A percentile compares a stretch with the other conserved stretches of the same genome.
Conservation (phyloP, 352 stramenopile species). For the Pythium aquatile region DNA sequence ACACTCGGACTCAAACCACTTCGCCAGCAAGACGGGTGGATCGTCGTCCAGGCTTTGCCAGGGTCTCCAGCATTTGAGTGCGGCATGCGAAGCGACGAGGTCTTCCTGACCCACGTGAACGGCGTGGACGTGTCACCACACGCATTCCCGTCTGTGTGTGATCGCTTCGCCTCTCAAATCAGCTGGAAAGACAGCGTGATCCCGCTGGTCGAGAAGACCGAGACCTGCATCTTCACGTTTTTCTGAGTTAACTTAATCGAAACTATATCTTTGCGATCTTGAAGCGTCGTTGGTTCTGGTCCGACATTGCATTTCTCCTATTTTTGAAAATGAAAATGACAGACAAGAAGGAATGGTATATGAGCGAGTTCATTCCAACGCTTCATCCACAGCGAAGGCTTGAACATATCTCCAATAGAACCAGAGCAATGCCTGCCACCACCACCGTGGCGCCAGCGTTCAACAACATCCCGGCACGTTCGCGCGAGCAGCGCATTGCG, state of each 20-base stretch:
- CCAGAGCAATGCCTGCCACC: constrained; percentile 2
- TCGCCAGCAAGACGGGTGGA: constrained; percentile 74
- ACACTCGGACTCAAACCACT: constrained; percentile 66
- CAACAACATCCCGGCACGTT: constrained; percentile 79
- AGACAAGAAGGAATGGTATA: background rate
- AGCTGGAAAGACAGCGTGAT: constrained; percentile 80
- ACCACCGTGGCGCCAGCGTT: constrained; percentile 28
- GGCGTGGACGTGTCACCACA: constrained; percentile 73
- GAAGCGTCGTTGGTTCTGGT: constrained; percentile 5
- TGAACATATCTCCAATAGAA: background rate
- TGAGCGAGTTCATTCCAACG: too few species aligned
- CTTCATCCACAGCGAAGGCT: too few species aligned
- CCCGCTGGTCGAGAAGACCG: constrained; percentile 66
- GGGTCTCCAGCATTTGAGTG: constrained; percentile 67
- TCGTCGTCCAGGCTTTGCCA: constrained; percentile 68
- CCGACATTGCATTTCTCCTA: too few species aligned
- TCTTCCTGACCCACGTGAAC: constrained; percentile 82
- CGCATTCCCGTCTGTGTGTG: constrained; percentile 57
- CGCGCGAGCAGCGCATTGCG: constrained; percentile 65
- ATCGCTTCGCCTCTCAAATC: constrained; percentile 26
- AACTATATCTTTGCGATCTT: constrained; percentile 4
- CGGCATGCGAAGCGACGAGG: constrained; percentile 68
- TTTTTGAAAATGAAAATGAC: background rate
- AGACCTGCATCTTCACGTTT: constrained; percentile 81
- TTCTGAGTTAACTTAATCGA: constrained; percentile 37